A percentile compares a stretch with the other conserved stretches of the same genome.
Evolutionary conservation across 2,329 filamentous ascomycete genomes (phyloP).

Genomic region (Fusarium mundagurra): DNA sequence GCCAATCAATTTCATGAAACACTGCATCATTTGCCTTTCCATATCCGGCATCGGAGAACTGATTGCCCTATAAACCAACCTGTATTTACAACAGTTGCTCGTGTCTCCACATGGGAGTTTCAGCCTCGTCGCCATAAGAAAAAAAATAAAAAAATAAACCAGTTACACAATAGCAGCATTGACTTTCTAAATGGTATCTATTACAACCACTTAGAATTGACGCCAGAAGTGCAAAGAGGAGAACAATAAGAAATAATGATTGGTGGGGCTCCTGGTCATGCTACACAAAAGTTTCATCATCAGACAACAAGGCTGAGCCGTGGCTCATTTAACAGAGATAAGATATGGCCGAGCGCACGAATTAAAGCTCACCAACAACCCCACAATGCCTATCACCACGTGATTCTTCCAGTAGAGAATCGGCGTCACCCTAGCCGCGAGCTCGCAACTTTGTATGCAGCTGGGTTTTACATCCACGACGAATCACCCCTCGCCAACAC

Average conservation of each 20-base stretch:
- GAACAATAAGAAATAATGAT: not conserved
- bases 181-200: not conserved
- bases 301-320: constrained; percentile 17
- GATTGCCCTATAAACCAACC: constrained; percentile 35
- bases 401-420: constrained; percentile 46
- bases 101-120: constrained; percentile 13
- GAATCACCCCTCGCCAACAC: constrained; percentile 28
- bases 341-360: constrained; percentile 18
- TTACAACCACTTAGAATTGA: not conserved
- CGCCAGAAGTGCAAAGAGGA: not conserved
- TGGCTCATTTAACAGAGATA: constrained; percentile 8
- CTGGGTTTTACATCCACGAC: constrained; percentile 38
- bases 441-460: constrained; percentile 51
- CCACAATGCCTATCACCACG: constrained; percentile 47
- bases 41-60: constrained; percentile 24
- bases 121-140: not conserved
- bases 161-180: not conserved
- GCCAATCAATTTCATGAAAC: not conserved
- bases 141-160: too few species aligned
- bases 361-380: not conserved
- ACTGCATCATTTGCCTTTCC: constrained; percentile 1
- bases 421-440: constrained; percentile 49
- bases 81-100: constrained; percentile 31
- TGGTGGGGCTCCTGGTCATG: not conserved
- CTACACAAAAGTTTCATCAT: constrained; percentile 19